Evolutionary conservation across 495 filamentous ascomycete species (phyloP).

Genomic region (Xylaria bambusicola): DNA sequence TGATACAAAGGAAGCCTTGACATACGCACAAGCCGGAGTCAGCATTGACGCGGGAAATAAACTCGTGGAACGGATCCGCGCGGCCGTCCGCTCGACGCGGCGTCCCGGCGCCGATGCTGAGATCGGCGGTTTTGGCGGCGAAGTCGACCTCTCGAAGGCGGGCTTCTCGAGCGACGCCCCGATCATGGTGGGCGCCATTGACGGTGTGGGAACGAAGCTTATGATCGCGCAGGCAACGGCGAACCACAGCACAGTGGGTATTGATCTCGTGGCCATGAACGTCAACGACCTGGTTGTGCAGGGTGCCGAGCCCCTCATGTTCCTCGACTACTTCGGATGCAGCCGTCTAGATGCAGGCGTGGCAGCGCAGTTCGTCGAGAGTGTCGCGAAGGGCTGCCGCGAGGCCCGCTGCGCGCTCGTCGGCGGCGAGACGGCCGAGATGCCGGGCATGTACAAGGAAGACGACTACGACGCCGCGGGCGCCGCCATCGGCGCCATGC

Average conservation of each 20-base stretch:
- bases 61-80: constrained; percentile 87
- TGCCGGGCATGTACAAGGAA: constrained; percentile 86
- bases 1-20: constrained; percentile 61
- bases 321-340: constrained; percentile 95
- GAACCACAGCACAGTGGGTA: constrained; percentile 90
- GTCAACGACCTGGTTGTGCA: constrained; percentile 97
- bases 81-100: constrained; percentile 73
- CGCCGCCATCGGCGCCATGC: constrained; percentile 80
- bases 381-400: constrained; percentile 81
- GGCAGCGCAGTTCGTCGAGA: constrained; percentile 81
- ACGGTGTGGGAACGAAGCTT: constrained; percentile 95
- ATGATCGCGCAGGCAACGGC: constrained; percentile 86
- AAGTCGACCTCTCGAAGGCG: constrained; percentile 77
- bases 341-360: constrained; percentile 74
- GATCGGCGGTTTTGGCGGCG: constrained; percentile 94
- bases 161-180: constrained; percentile 69
- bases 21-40: constrained; percentile 91
- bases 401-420: constrained; percentile 85
- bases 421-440: constrained; percentile 95
- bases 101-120: constrained; percentile 83
- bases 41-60: constrained; percentile 90
- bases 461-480: constrained; percentile 91
- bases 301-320: constrained; percentile 89
- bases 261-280: constrained; percentile 98
- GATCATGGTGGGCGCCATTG: constrained; percentile 84